Conservation (phyloP, 257 asterid genomes). For the Solanum tacnaense region DNA sequence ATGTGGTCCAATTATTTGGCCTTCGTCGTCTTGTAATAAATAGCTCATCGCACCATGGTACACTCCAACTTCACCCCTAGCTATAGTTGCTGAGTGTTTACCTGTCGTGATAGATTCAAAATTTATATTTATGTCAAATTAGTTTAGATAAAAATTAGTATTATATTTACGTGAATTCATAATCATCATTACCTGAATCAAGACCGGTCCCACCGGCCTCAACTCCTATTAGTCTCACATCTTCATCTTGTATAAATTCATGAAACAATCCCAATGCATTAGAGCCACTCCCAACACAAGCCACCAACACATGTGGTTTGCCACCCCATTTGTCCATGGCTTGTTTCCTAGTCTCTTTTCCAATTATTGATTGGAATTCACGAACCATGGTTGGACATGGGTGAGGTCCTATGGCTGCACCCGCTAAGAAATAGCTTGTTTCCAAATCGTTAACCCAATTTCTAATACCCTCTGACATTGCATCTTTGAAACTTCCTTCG, state of each 20-base stretch:
- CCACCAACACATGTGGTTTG: conserved; percentile 61
- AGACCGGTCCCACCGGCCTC: conserved; percentile 59
- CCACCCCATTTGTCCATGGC: conserved; percentile 63
- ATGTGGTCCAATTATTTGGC: not conserved
- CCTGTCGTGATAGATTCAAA: not conserved
- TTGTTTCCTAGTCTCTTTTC: conserved; percentile 64
- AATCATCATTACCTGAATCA: not conserved
- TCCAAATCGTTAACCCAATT: conserved; percentile 54
- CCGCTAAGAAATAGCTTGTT: conserved; percentile 35
- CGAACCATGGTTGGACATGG: conserved; percentile 67
- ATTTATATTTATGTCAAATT: not conserved
- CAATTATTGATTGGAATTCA: conserved; percentile 61
- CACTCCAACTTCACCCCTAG: conserved; percentile 57
- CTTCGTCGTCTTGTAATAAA: conserved; percentile 57
- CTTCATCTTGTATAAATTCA: conserved; percentile 51
- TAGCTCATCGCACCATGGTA: conserved; percentile 72
- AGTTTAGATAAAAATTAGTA: not conserved
- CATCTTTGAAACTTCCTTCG: conserved; percentile 61
- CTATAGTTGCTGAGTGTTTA: conserved; percentile 57
- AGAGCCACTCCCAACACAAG: conserved; percentile 70
- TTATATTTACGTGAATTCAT: not conserved
- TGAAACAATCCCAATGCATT: conserved; percentile 76
- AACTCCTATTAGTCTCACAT: conserved; percentile 60
- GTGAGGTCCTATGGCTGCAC: conserved; percentile 70
- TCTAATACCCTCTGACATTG: conserved; percentile 60